A percentile compares a stretch with the other conserved stretches of the same genome.
These are phyloP conservation scores for Eucalyptus sp. DNA, from an alignment of 345 rosid genomes.

Conservation along the genomic window DNA sequence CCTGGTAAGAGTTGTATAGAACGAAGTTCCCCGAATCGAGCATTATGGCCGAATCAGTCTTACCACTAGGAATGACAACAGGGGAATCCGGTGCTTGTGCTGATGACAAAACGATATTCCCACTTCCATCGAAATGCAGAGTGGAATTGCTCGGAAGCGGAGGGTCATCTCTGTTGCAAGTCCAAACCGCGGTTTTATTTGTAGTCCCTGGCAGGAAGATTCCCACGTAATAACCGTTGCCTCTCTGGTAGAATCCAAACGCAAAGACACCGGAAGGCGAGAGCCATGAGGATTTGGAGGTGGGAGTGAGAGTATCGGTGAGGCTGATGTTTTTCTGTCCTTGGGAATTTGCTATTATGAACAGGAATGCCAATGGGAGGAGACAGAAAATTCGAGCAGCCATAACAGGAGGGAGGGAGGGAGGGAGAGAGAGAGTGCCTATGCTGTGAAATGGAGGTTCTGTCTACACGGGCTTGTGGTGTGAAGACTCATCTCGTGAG, in stretches of 20 bases:
- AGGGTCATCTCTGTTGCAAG: slow-evolving; percentile 1
- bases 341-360: too few relatives aligned
- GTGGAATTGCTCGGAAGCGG: background rate
- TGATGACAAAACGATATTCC: background rate
- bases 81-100: background rate
- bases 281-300: background rate
- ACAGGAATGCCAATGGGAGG: too few relatives aligned
- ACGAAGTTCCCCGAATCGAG: slow-evolving; percentile 13
- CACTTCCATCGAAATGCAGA: background rate
- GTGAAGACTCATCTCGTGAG: background rate
- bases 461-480: background rate
- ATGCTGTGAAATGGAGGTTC: background rate
- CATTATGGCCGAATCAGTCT: slow-evolving; percentile 8
- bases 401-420: background rate
- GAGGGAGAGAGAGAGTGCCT: background rate
- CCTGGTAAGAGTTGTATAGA: background rate
- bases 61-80: background rate
- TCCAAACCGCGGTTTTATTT: slow-evolving; percentile 4
- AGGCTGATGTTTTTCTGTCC: background rate
- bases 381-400: too few relatives aligned
- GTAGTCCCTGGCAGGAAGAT: background rate
- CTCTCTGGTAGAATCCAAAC: slow-evolving; percentile 11
- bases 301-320: background rate
- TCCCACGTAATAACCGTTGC: background rate
- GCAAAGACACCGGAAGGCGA: slow-evolving; percentile 6